phyloP scores from a whole-genome alignment of 192 early-diverging fungal genomes.

The Backusella sp. region DNA sequence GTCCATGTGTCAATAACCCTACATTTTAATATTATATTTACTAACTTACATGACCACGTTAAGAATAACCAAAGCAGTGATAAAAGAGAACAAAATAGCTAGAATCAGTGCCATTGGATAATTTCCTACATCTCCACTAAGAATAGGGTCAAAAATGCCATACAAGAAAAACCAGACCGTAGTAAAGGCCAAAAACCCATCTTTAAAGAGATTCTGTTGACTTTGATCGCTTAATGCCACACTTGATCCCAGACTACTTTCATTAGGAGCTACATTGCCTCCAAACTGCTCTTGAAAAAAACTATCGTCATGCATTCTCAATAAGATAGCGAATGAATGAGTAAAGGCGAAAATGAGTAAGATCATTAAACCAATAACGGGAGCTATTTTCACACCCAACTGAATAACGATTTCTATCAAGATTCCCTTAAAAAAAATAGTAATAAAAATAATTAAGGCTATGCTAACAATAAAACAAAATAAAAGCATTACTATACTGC shows the following conservation, averaged over 20 bases:
- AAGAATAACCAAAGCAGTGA: neutral
- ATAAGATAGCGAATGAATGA: conserved; percentile 4
- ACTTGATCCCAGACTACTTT: neutral
- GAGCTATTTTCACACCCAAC: neutral
- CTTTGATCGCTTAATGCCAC: neutral
- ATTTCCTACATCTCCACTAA: neutral
- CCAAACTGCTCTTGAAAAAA: neutral
- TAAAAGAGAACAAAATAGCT: conserved; percentile 5
- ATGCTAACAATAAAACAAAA: too few species aligned
- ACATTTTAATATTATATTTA: neutral
- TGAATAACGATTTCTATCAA: conserved; percentile 5
- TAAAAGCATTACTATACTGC: neutral
- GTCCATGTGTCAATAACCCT: neutral
- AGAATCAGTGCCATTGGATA: neutral
- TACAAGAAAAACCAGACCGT: conserved; percentile 3
- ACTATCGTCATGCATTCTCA: neutral
- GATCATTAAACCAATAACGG: neutral
- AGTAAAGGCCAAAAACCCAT: neutral
- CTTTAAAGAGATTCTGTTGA: neutral
- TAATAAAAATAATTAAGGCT: neutral
- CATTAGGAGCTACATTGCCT: neutral
- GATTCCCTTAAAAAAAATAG: neutral
- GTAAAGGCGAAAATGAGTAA: conserved; percentile 1
- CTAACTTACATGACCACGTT: neutral
- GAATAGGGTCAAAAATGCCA: conserved; percentile 4